Conservation (phyloP, 1,139 yeast species). For the Candida neerlandica region DNA sequence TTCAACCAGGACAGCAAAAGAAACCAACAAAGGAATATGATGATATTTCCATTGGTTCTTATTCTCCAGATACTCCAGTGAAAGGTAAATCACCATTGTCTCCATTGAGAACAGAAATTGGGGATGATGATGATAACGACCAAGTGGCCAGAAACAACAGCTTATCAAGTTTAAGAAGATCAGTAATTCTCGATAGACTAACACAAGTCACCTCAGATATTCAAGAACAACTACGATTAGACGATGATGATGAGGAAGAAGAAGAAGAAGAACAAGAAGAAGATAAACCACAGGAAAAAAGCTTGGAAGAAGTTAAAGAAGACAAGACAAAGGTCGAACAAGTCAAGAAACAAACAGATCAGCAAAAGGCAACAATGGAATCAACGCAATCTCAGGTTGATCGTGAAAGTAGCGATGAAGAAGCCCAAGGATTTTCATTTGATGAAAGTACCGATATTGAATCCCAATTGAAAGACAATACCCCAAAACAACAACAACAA, state of each 20-base stretch:
- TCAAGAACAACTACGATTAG: constrained; percentile 33
- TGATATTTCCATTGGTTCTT: constrained; percentile 34
- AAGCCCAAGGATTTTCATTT: constrained; percentile 18
- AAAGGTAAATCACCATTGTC: constrained; percentile 15
- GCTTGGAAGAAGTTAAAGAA: neutral
- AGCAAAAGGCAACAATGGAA: neutral
- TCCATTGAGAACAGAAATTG: constrained; percentile 15
- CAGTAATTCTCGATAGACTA: constrained; percentile 42
- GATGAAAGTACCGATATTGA: constrained; percentile 12
- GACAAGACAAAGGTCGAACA: neutral
- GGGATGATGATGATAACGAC: constrained; percentile 12
- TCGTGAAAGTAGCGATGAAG: constrained; percentile 3
- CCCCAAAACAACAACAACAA: neutral
- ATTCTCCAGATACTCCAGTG: constrained; percentile 39
- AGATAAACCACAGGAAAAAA: neutral
- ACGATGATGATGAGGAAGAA: constrained; percentile 19
- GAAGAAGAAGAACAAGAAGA: constrained; percentile 8
- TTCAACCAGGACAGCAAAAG: constrained; percentile 9
- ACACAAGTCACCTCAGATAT: constrained; percentile 46
- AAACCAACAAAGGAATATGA: constrained; percentile 15
- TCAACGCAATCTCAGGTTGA: neutral
- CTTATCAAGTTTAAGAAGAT: constrained; percentile 29
- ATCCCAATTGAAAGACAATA: neutral
- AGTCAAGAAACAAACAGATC: neutral
- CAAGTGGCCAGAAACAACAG: constrained; percentile 7